Evolutionary conservation across 2,329 filamentous ascomycete species (phyloP), one percentile per base, ranked within the genome.

Genomic region (Cadophora malorum): DNA sequence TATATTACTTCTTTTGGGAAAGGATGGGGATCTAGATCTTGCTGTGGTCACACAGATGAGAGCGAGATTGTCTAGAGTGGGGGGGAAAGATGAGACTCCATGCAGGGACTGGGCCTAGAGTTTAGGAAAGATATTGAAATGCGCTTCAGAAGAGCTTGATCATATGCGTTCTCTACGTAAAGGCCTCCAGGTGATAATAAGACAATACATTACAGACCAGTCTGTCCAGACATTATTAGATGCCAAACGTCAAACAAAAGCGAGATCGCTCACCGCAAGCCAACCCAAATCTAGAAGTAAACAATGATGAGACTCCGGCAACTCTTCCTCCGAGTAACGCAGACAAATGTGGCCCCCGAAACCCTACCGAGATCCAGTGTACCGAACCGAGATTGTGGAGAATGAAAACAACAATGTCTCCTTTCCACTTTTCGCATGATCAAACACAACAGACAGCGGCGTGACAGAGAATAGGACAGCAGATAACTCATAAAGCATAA

Each of bases 401-500:
- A 23, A 25, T 41, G 35, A 41, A 59, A 59, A 59, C 21, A 55
- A 55, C 28, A 59, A 14, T 33, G 21, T 19, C 55, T 16, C 12
- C 19, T 31, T 53, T 1, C 3, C 19, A 4, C n/a, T 21, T 49
- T 10, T 49, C n/a, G n/a, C n/a, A 41, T 41, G 4, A 38, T 23
- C 33, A 59, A 59, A 33, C 55, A 41, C n/a, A 41, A 6, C 33
- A 59, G 33, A 58, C 31, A 45, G 4, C 41, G 12, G 35, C 35
- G 12, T 14, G 2, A 38, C 8, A 38, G 12, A 38, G 7, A 38
- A 38, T 4, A 59, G 33, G 31, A 41, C n/a, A 41, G 3, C 33
- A 41, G n/a, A 59, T 1, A 59, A 38, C 33, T 41, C 55, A 59
- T 41, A 59, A 59, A 41, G 33, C 55, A 41, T 33, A 59, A 16